Evolutionary conservation across 352 stramenopile species (phyloP), one percentile per base, ranked within the genome.

Genomic region (Phytophthora rubi): DNA sequence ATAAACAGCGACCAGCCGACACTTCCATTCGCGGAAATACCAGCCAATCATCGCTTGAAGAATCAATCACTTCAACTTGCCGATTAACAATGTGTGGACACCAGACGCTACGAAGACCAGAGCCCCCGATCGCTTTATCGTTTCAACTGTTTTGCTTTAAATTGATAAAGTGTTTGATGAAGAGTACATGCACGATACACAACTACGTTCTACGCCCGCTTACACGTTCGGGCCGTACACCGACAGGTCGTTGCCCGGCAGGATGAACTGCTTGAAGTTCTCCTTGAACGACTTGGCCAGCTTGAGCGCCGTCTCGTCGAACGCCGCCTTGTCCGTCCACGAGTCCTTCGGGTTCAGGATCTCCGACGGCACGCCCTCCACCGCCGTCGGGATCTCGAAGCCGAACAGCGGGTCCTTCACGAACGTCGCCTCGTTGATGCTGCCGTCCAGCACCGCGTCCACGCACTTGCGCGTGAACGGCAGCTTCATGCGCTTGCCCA

Each of bases 401-500:
- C 82, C 82, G 67, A 93, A 93, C 48, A 92, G 75, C 26, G 86
- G 78, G 71, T 93, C 86, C 57, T 88, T 84, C 0, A 87, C 75
- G 67, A 91, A 93, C 63, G 76, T 72, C 23, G 83, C 72, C 30
- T 86, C 59, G 71, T 90, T 83, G 60, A 92, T 90, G 54, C 71
- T 85, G 61, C 82, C 85, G 59, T 91, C 81, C 48, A 93, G 77
- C 72, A 93, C 84, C 21, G 85, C 81, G 62, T 91, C 85, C 44
- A 93, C 85, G 55, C 81, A 93, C 77, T 91, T 91, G 58, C 85
- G 83, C 69, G 85, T 92, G 72, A 77, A 88, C 75, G 80, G 70
- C 69, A 99, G 98, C 65, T 92, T 97, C 97, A 99, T 99, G 79
- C 98, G 94, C 77, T 98, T 91, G 65, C 97, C 97, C 44, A 98